phyloP scores from a whole-genome alignment of 2,329 filamentous ascomycete species.

The Ilyonectria mors-panacis region DNA sequence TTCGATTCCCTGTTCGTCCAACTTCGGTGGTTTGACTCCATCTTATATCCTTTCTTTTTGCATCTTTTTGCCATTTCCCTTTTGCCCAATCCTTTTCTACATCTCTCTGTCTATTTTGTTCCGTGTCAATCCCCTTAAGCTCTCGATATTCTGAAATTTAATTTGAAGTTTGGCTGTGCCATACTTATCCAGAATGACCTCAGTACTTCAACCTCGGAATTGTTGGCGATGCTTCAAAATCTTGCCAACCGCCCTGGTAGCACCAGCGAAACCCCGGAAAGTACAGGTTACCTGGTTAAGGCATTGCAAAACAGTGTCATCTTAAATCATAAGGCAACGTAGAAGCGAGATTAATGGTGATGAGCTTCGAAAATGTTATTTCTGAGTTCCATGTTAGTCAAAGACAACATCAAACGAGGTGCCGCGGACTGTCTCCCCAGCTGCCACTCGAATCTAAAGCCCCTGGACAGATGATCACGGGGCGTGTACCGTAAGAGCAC shows the following conservation, averaged over 20 bases:
- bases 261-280: background rate
- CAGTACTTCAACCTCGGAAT: too few relatives aligned
- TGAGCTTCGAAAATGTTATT: background rate
- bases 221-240: background rate
- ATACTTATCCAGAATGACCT: background rate
- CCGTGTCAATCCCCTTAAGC: background rate
- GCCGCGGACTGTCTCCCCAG: background rate
- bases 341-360: too few relatives aligned
- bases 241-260: background rate
- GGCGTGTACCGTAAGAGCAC: background rate
- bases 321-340: background rate
- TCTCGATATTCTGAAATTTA: too few relatives aligned
- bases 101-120: background rate
- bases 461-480: background rate
- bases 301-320: background rate
- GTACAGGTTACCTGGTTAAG: background rate
- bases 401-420: background rate
- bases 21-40: conserved; percentile 39
- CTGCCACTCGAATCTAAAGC: background rate
- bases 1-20: conserved; percentile 53
- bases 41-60: conserved; percentile 34
- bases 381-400: background rate
- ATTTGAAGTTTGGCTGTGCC: too few relatives aligned
- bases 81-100: background rate
- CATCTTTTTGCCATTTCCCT: background rate